Conservation (phyloP, 2,329 filamentous ascomycete species). For the Sporothrix inflata region DNA sequence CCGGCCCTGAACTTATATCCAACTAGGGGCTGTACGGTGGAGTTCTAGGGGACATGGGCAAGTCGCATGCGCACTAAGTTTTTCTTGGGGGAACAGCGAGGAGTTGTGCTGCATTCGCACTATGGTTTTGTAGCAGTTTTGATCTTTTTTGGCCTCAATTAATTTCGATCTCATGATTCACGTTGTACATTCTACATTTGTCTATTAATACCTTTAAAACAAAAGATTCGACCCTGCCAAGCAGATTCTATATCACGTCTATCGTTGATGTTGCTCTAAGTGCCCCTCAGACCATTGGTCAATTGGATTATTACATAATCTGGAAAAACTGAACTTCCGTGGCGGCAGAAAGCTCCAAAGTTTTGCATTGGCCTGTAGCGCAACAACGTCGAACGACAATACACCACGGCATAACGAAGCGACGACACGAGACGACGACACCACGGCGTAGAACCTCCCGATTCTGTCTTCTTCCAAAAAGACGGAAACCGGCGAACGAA, state of each 20-base stretch:
- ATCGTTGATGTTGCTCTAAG: neutral
- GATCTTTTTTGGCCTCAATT: neutral
- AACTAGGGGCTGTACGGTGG: neutral
- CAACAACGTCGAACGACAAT: neutral
- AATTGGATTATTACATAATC: slow-evolving; percentile 14
- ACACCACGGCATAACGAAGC: neutral
- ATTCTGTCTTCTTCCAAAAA: neutral
- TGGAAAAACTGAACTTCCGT: slow-evolving; percentile 19
- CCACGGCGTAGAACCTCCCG: neutral
- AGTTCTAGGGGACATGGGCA: neutral
- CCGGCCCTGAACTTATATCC: neutral
- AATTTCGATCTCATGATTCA: neutral
- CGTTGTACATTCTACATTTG: neutral
- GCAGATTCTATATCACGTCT: neutral
- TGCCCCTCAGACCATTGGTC: neutral
- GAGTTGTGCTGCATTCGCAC: neutral
- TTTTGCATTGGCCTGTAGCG: neutral
- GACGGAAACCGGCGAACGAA: neutral
- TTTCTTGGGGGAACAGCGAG: slow-evolving; percentile 9
- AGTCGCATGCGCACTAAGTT: neutral
- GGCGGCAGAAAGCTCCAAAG: neutral
- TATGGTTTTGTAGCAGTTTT: neutral
- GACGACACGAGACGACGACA: neutral
- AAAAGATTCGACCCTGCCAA: neutral
- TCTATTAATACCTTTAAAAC: neutral